A percentile compares a stretch with the other conserved stretches of the same genome.
These are phyloP conservation scores for Sanghuangporus baumii DNA, from an alignment of 1,284 basidiomycete genomes.

Conservation along the genomic window DNA sequence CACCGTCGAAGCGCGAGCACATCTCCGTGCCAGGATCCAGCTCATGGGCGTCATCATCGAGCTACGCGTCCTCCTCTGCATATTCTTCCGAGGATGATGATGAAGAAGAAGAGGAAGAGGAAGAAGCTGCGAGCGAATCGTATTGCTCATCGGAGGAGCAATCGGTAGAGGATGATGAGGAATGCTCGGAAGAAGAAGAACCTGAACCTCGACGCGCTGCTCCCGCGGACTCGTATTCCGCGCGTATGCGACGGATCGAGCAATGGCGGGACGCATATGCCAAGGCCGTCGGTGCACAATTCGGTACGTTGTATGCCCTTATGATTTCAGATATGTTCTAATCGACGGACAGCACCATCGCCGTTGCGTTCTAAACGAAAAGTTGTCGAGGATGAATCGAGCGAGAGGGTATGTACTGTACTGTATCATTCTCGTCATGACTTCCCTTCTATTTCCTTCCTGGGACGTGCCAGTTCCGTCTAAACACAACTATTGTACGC, in stretches of 20 bases:
- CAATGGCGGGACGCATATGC: slow-evolving; percentile 50
- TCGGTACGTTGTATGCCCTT: slow-evolving; percentile 13
- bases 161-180: neutral
- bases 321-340: neutral
- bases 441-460: slow-evolving; percentile 5
- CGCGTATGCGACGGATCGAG: slow-evolving; percentile 52
- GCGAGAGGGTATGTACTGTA: slow-evolving; percentile 44
- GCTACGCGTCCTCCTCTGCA: slow-evolving; percentile 31
- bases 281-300: slow-evolving; percentile 25
- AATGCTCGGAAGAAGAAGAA: slow-evolving; percentile 29
- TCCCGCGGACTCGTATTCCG: slow-evolving; percentile 43
- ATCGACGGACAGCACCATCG: slow-evolving; percentile 19
- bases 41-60: slow-evolving; percentile 29
- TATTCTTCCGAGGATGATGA: slow-evolving; percentile 21
- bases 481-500: neutral
- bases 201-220: slow-evolving; percentile 26
- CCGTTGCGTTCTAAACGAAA: slow-evolving; percentile 29
- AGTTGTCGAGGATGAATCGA: slow-evolving; percentile 34
- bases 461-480: neutral
- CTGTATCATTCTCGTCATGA: neutral
- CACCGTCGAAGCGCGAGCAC: slow-evolving; percentile 28
- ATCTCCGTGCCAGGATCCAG: slow-evolving; percentile 33
- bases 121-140: slow-evolving; percentile 6
- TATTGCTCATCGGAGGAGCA: slow-evolving; percentile 15
- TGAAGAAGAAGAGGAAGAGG: neutral